Conservation (phyloP, 768 basidiomycete species). For the Antrodiella citrinella region DNA sequence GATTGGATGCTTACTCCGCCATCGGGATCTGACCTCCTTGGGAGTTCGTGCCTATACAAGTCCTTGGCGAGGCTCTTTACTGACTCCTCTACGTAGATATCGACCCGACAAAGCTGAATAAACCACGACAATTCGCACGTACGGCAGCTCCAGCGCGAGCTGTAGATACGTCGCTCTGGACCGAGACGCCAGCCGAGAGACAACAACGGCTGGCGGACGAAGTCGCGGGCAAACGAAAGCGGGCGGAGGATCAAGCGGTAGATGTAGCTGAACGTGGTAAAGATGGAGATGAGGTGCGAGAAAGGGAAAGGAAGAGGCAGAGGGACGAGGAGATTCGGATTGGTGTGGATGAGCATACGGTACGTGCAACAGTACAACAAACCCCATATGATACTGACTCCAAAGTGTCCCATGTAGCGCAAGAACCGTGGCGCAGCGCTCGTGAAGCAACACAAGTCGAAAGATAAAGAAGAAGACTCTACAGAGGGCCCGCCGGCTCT, state of each 20-base stretch:
- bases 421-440: constrained; percentile 20
- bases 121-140: constrained; percentile 72
- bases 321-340: constrained; percentile 61
- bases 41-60: constrained; percentile 39
- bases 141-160: constrained; percentile 31
- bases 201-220: constrained; percentile 92
- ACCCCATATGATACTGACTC: background rate
- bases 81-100: constrained; percentile 41
- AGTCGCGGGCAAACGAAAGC: constrained; percentile 82
- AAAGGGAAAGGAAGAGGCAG: constrained; percentile 46
- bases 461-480: constrained; percentile 32
- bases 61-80: constrained; percentile 9
- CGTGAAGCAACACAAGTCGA: constrained; percentile 36
- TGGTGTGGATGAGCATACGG: constrained; percentile 77
- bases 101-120: constrained; percentile 75
- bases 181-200: constrained; percentile 90
- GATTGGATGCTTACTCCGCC: constrained; percentile 99
- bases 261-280: constrained; percentile 26
- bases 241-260: constrained; percentile 46
- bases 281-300: constrained; percentile 23
- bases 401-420: constrained; percentile 12
- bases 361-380: constrained; percentile 34
- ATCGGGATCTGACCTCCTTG: constrained; percentile 67
- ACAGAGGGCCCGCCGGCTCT: constrained; percentile 56
- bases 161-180: constrained; percentile 76